A percentile compares a stretch with the other conserved stretches of the same genome.
phyloP scores from a whole-genome alignment of 1,284 basidiomycete species.

The Cystobasidiaceae sp. region DNA sequence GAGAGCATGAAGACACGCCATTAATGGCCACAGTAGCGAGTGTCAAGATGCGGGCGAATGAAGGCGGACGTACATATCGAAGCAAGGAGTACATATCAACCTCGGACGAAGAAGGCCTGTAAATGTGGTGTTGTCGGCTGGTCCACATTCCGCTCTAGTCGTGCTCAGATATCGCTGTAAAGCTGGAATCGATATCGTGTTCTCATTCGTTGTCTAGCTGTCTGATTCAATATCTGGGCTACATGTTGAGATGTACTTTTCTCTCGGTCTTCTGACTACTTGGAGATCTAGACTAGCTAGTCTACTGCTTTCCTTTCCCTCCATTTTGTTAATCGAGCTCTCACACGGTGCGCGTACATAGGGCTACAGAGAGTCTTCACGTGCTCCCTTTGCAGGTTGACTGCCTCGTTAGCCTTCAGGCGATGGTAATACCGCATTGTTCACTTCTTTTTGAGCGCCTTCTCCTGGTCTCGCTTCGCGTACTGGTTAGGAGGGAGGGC shows the following conservation, averaged over 20 bases:
- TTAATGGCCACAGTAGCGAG: too few relatives aligned
- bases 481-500: not conserved
- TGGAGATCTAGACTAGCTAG: not conserved
- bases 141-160: too few relatives aligned
- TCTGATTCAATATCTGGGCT: too few relatives aligned
- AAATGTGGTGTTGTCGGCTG: not conserved
- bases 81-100: slow-evolving; percentile 12
- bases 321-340: not conserved
- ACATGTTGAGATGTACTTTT: slow-evolving; percentile 23
- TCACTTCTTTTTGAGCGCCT: slow-evolving; percentile 1
- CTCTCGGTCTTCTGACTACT: not conserved
- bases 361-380: not conserved
- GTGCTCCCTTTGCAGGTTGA: not conserved
- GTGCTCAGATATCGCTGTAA: too few relatives aligned
- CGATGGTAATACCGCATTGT: not conserved
- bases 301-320: not conserved
- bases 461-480: slow-evolving; percentile 23
- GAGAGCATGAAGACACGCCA: not conserved
- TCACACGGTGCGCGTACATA: not conserved
- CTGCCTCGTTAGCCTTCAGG: not conserved
- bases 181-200: too few relatives aligned
- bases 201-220: too few relatives aligned
- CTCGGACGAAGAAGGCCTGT: slow-evolving; percentile 9
- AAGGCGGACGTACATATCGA: not conserved
- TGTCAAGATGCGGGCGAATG: not conserved